Conservation (phyloP, 2,329 filamentous ascomycete species). For the Coleophoma cylindrospora region DNA sequence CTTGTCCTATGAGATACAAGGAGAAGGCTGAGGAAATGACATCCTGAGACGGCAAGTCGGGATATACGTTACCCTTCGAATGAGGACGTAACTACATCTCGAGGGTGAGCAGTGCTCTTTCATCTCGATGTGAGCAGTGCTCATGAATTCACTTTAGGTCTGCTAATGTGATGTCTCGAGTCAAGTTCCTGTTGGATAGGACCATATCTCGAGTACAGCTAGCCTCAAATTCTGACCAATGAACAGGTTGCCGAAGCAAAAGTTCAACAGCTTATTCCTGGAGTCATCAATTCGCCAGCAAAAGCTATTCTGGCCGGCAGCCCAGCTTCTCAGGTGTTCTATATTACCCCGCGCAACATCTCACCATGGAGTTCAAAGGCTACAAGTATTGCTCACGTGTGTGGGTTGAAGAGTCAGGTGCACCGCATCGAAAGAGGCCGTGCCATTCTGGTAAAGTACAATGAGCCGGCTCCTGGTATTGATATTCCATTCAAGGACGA, state of each 20-base stretch:
- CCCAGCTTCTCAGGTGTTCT: slow-evolving; percentile 29
- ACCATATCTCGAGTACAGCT: background rate
- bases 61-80: too few species aligned
- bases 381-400: slow-evolving; percentile 89
- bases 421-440: slow-evolving; percentile 85
- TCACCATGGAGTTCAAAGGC: slow-evolving; percentile 98
- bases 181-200: background rate
- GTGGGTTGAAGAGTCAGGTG: slow-evolving; percentile 66
- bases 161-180: background rate
- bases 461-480: slow-evolving; percentile 36
- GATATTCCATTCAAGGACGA: slow-evolving; percentile 60
- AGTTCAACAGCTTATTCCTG: slow-evolving; percentile 20
- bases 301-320: slow-evolving; percentile 4
- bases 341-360: slow-evolving; percentile 77
- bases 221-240: slow-evolving; percentile 2
- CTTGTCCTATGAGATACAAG: too few species aligned
- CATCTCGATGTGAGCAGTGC: too few species aligned
- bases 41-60: too few species aligned
- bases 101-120: too few species aligned
- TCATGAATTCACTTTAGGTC: too few species aligned
- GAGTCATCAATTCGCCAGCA: slow-evolving; percentile 3
- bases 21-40: too few species aligned
- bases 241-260: slow-evolving; percentile 14
- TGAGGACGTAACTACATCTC: too few species aligned
- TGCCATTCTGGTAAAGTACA: slow-evolving; percentile 64